Conservation (phyloP, 225 moss, liverwort and hornwort genomes). For the Antitrichia curtipendula region DNA sequence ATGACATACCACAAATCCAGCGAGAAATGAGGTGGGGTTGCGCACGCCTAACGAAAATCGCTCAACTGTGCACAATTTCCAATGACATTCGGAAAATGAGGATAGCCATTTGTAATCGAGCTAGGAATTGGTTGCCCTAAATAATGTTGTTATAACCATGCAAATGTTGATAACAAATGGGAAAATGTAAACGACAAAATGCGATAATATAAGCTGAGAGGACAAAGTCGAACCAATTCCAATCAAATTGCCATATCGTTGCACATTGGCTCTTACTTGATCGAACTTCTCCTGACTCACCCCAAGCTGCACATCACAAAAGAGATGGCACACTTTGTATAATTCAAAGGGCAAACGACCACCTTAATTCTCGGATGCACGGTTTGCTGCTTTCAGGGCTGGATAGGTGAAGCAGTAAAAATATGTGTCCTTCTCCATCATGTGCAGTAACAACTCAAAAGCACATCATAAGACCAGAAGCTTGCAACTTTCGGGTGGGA, state of each 20-base stretch:
- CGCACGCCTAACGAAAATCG: conserved; percentile 80
- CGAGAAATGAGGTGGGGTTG: conserved; percentile 90
- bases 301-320: conserved; percentile 47
- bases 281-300: conserved; percentile 75
- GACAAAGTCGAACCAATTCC: conserved; percentile 55
- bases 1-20: conserved; percentile 66
- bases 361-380: not conserved
- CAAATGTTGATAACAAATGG: not conserved
- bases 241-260: conserved; percentile 82
- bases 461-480: not conserved
- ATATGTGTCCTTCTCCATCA: not conserved
- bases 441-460: not conserved
- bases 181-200: not conserved
- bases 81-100: not conserved
- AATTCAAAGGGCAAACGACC: not conserved
- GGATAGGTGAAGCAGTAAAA: not conserved
- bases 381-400: not conserved
- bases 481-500: not conserved
- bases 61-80: conserved; percentile 48
- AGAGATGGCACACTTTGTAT: not conserved
- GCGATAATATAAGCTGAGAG: not conserved
- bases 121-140: not conserved
- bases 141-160: not conserved
- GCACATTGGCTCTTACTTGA: conserved; percentile 53
- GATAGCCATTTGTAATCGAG: not conserved